Percentiles rank a stretch among this genome's conserved stretches.
Evolutionary conservation across 345 rosid genomes (phyloP).

Genomic region (Hevea brasiliensis): DNA sequence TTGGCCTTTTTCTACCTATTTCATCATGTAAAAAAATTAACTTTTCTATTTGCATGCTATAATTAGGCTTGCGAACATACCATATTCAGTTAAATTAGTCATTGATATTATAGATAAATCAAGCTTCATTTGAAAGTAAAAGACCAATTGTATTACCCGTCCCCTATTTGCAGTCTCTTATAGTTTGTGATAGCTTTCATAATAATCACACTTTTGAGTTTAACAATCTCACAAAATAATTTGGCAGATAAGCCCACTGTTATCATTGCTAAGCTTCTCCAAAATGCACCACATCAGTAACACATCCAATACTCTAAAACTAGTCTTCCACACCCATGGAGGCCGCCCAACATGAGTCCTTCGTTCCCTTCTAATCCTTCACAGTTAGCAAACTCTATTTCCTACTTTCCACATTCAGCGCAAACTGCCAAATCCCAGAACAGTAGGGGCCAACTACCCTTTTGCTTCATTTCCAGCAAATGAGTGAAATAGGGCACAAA

Average conservation of each 20-base stretch:
- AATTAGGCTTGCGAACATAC: not conserved
- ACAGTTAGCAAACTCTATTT: not conserved
- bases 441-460: not conserved
- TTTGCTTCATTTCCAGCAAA: not conserved
- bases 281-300: not conserved
- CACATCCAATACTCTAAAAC: not conserved
- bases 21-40: not conserved
- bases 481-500: slow-evolving; percentile 6
- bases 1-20: not conserved
- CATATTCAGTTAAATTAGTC: not conserved
- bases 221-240: not conserved
- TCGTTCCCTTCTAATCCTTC: not conserved
- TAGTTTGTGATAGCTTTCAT: not conserved
- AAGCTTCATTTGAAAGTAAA: not conserved
- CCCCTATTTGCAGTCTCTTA: not conserved
- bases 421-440: not conserved
- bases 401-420: not conserved
- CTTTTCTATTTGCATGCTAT: not conserved
- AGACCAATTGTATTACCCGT: not conserved
- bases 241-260: not conserved
- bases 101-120: not conserved
- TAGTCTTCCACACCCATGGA: not conserved
- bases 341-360: not conserved
- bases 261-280: not conserved
- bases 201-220: no score